phyloP scores from a whole-genome alignment of 441 rosid species.

The Brassica balearica region DNA sequence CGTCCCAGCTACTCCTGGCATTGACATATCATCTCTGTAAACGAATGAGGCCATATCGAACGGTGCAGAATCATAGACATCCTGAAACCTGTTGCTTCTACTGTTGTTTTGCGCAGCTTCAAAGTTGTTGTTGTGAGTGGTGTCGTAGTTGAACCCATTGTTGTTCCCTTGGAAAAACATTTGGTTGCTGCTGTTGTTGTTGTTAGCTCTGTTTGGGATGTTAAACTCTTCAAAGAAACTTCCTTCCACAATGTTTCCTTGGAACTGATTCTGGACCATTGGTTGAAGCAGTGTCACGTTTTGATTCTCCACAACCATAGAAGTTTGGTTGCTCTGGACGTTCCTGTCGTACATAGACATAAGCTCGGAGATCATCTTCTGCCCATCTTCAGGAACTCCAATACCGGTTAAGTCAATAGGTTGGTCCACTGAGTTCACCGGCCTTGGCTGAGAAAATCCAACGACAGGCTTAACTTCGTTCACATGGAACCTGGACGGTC shows the following conservation, averaged over 20 bases:
- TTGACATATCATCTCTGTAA: conserved; percentile 51
- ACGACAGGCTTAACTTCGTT: conserved; percentile 67
- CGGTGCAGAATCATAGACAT: not conserved
- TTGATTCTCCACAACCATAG: conserved; percentile 30
- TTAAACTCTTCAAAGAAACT: conserved; percentile 58
- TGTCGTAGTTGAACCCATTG: conserved; percentile 28
- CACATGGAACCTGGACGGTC: conserved; percentile 59
- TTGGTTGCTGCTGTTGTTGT: conserved; percentile 34
- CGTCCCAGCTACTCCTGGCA: conserved; percentile 51
- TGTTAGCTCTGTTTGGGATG: conserved; percentile 48
- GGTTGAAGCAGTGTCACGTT: conserved; percentile 27
- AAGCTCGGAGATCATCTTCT: conserved; percentile 72
- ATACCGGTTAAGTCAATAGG: conserved; percentile 60
- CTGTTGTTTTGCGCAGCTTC: conserved; percentile 28
- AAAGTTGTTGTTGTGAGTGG: conserved; percentile 30
- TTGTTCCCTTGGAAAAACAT: no score
- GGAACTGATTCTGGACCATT: conserved; percentile 54
- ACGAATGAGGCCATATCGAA: not conserved
- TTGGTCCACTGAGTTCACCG: conserved; percentile 47
- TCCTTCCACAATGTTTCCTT: conserved; percentile 54
- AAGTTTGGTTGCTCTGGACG: conserved; percentile 53
- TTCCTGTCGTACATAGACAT: conserved; percentile 73
- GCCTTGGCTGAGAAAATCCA: conserved; percentile 53
- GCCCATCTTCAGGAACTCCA: conserved; percentile 90
- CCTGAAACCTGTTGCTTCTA: conserved; percentile 9